Conservation (phyloP, 768 basidiomycete genomes). For the Tubosaeta sp. region DNA sequence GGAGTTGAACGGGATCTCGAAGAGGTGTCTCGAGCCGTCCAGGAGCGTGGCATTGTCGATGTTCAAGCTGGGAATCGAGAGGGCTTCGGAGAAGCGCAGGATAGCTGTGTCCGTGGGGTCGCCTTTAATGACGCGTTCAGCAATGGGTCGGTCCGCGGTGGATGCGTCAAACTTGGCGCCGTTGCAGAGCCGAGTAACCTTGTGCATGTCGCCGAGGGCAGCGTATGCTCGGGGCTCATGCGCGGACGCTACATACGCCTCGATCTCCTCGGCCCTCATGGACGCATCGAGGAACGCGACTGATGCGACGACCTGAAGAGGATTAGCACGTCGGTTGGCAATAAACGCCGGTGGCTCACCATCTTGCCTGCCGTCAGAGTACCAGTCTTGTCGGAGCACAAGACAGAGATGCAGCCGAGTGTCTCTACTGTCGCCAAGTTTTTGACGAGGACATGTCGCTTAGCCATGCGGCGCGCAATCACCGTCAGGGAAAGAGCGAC, state of each 20-base stretch:
- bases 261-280: slow-evolving; percentile 19
- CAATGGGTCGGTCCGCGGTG: slow-evolving; percentile 22
- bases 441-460: slow-evolving; percentile 45
- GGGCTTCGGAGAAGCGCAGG: slow-evolving; percentile 42
- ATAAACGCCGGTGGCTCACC: slow-evolving; percentile 22
- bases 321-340: neutral
- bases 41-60: slow-evolving; percentile 23
- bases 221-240: slow-evolving; percentile 15
- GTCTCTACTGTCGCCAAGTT: slow-evolving; percentile 52
- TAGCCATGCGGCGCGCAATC: slow-evolving; percentile 45
- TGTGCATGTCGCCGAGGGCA: slow-evolving; percentile 30
- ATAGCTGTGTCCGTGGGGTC: slow-evolving; percentile 55
- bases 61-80: slow-evolving; percentile 21
- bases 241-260: slow-evolving; percentile 7
- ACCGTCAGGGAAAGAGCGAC: slow-evolving; percentile 52
- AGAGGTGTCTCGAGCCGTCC: slow-evolving; percentile 23
- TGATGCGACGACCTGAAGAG: slow-evolving; percentile 35
- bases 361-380: slow-evolving; percentile 49
- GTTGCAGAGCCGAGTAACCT: slow-evolving; percentile 54
- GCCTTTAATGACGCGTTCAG: slow-evolving; percentile 36
- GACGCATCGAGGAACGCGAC: slow-evolving; percentile 34
- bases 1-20: slow-evolving; percentile 44
- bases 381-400: slow-evolving; percentile 57
- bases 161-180: slow-evolving; percentile 46
- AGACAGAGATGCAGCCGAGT: slow-evolving; percentile 46